These are phyloP conservation scores for Dactylis glomerata DNA, from an alignment of 176 grass and related monocot species.

Conservation along the genomic window DNA sequence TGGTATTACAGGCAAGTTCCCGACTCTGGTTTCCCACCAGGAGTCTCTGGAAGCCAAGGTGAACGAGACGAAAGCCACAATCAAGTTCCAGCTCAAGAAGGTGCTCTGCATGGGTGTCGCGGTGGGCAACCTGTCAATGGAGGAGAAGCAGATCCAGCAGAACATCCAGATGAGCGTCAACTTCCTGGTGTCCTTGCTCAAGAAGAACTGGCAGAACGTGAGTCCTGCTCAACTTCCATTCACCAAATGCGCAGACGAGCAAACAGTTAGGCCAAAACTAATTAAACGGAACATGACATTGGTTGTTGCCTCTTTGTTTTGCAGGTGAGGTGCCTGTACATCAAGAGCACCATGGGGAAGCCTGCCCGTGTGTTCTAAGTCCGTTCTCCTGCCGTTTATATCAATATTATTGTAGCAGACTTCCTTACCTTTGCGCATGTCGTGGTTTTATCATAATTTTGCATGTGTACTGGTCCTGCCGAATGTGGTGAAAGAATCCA, in stretches of 20 bases:
- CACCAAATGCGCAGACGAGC: neutral
- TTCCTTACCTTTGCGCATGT: too few relatives aligned
- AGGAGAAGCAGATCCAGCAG: conserved; percentile 83
- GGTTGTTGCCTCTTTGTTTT: conserved; percentile 3
- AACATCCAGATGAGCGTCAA: conserved; percentile 83
- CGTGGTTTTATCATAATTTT: too few relatives aligned
- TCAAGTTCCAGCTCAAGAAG: conserved; percentile 89
- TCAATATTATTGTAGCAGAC: too few relatives aligned
- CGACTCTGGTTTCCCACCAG: conserved; percentile 66
- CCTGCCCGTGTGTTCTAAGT: conserved; percentile 56
- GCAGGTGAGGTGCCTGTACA: conserved; percentile 84
- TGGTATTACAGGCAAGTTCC: conserved; percentile 60
- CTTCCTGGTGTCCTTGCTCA: conserved; percentile 74
- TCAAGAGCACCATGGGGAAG: conserved; percentile 91
- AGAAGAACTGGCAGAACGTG: conserved; percentile 94
- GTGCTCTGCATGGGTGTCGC: conserved; percentile 89
- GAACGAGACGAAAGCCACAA: conserved; percentile 70
- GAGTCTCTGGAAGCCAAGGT: conserved; percentile 76
- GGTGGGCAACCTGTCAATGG: conserved; percentile 69
- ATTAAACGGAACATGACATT: neutral
- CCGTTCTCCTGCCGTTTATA: too few relatives aligned
- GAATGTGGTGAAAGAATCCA: too few relatives aligned
- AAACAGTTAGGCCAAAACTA: neutral
- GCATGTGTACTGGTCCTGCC: too few relatives aligned
- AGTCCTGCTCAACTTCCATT: neutral